Evolutionary conservation across 148 eudicot genomes (phyloP), one percentile per base, ranked within the genome.

Genomic region (Silene uniflora): DNA sequence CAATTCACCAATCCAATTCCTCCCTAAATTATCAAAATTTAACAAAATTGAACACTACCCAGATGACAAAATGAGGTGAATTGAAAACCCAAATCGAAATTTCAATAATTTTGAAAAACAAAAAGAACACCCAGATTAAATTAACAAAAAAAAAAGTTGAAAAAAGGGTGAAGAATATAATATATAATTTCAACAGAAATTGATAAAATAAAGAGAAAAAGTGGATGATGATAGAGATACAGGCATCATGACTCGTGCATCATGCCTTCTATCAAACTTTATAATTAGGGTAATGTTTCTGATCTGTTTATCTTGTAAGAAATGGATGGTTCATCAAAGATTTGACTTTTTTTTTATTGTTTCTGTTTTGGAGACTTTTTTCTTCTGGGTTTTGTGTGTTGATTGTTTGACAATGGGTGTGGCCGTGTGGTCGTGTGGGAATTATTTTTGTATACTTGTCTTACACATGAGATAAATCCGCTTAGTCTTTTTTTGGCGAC

Each of bases 31-130:
- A 14, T 35, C 5, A 25, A 55, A 4, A 11, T 46, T 16, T 47
- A n/a, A 16, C 19, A 21, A 22, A 62, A 22, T 17, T 32, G 7
- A 56, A 56, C 59, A 22, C 18, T 17, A 60, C 73, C 67, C 79
- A 76, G 73, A 70, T 60, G 54, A 25, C 63, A 54, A 71, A 35
- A 54, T 62, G 1, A 10, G 49, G 52, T 2, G 44, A 75, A 61
- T 21, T 21, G 17, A 23, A 12, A 56, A 69, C 47, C 11, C 6
- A 58, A 71, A 74, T 46, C 18, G 54, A 47, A 46, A 29, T 13
- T 19, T 56, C 56, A 42, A 58, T 65, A 39, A 46, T 12, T 67
- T 59, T 17, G 22, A 68, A 52, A 35, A 76, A 8, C 17, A 63
- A 68, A 42, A 75, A 59, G 55, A 22, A 65, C 56, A 52, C 46